These are phyloP conservation scores for Phytopythium montanum DNA, from an alignment of 352 stramenopile species.

Conservation along the genomic window DNA sequence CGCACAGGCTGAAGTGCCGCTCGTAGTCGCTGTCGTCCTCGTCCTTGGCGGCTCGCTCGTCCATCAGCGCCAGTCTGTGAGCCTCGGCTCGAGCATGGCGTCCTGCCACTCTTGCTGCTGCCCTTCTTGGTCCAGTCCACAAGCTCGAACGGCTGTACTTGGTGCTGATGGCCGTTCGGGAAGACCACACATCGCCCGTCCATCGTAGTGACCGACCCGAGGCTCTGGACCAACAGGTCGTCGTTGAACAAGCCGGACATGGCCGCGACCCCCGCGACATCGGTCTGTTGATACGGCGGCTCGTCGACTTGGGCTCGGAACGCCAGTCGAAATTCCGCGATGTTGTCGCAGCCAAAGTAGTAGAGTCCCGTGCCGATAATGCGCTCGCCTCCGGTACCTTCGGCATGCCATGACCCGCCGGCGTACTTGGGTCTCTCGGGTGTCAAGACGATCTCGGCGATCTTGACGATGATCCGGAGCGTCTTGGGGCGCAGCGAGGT, in stretches of 20 bases:
- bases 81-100: constrained; percentile 12
- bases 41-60: constrained; percentile 13
- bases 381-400: constrained; percentile 34
- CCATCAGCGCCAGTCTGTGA: constrained; percentile 24
- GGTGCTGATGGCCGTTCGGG: constrained; percentile 38
- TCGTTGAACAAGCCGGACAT: constrained; percentile 26
- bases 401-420: constrained; percentile 45
- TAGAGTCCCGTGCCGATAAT: constrained; percentile 48
- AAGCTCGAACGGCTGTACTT: constrained; percentile 44
- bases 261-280: constrained; percentile 20
- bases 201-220: constrained; percentile 19
- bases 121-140: constrained; percentile 21
- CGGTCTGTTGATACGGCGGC: constrained; percentile 24
- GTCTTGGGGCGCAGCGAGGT: constrained; percentile 20
- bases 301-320: constrained; percentile 32
- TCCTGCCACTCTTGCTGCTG: constrained; percentile 37
- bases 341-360: constrained; percentile 49
- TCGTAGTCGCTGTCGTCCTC: constrained; percentile 4
- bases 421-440: constrained; percentile 31
- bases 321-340: constrained; percentile 30
- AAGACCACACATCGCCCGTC: constrained; percentile 34
- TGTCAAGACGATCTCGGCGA: constrained; percentile 45
- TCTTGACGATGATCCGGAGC: constrained; percentile 45
- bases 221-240: constrained; percentile 15
- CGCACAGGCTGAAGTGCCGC: constrained; percentile 19